A percentile compares a stretch with the other conserved stretches of the same genome.
Conservation (phyloP, 2,329 filamentous ascomycete species). For the Huntiella omanensis region DNA sequence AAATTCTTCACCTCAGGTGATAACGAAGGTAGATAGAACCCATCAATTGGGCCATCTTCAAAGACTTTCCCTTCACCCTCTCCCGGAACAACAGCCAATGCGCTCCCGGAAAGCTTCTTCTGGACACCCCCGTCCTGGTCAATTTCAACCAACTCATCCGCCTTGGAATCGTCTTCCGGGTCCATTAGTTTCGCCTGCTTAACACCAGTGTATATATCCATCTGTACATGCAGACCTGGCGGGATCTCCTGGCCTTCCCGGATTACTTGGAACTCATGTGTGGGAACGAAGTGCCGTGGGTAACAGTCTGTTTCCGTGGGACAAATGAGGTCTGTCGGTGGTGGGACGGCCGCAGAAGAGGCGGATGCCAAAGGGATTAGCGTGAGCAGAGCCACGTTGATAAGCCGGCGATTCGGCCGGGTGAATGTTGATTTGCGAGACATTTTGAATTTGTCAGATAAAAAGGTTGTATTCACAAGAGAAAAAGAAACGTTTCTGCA, state of each 20-base stretch:
- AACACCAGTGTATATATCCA: conserved; percentile 43
- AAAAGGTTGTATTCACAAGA: too few relatives aligned
- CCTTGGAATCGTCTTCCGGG: conserved; percentile 37
- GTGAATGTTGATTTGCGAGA: too few relatives aligned
- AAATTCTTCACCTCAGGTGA: conserved; percentile 7
- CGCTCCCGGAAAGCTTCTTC: conserved; percentile 14
- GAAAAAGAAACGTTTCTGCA: too few relatives aligned
- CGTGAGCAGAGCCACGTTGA: neutral
- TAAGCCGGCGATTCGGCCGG: too few relatives aligned
- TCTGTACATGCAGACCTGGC: conserved; percentile 43
- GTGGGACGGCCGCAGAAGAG: neutral
- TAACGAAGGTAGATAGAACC: conserved; percentile 25
- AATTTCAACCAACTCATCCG: conserved; percentile 29
- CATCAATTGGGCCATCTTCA: conserved; percentile 26
- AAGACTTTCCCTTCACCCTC: conserved; percentile 19
- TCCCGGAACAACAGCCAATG: neutral
- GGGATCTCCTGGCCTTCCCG: conserved; percentile 47
- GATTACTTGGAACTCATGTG: conserved; percentile 43
- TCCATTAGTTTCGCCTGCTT: conserved; percentile 50
- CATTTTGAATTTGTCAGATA: too few relatives aligned
- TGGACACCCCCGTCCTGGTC: conserved; percentile 21
- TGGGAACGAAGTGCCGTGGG: conserved; percentile 42
- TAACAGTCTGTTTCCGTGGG: conserved; percentile 45
- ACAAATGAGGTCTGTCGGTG: conserved; percentile 41
- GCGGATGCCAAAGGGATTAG: conserved; percentile 5